Percentiles rank a stretch among this genome's conserved stretches.
These are phyloP conservation scores for Jimgerdemannia flammicorona DNA, from an alignment of 192 early-diverging fungal species.

Conservation along the genomic window DNA sequence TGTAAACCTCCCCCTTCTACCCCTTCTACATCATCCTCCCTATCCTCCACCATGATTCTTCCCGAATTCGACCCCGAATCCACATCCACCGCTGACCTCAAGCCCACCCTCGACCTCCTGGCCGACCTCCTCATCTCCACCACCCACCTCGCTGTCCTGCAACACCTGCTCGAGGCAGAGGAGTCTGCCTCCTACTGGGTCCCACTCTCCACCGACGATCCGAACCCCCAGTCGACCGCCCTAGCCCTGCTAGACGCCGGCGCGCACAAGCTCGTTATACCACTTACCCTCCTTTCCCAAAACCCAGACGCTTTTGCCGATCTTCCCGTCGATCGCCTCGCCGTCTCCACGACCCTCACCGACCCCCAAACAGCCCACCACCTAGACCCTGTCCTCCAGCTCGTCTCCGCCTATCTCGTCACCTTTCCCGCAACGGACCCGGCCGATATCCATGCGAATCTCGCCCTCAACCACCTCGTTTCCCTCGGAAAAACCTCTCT, in stretches of 20 bases:
- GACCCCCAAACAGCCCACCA: conserved; percentile 13
- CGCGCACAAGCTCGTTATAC: conserved; percentile 40
- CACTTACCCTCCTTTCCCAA: conserved; percentile 20
- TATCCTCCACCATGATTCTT: neutral
- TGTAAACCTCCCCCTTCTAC: neutral
- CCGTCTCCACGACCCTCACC: conserved; percentile 14
- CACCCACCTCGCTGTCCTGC: conserved; percentile 20
- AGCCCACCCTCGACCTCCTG: neutral
- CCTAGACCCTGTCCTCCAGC: conserved; percentile 9
- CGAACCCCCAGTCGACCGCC: conserved; percentile 11
- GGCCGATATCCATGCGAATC: conserved; percentile 7
- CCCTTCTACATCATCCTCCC: too few relatives aligned
- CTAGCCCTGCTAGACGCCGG: conserved; percentile 43
- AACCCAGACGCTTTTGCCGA: conserved; percentile 24
- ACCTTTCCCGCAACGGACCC: conserved; percentile 15
- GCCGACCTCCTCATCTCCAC: conserved; percentile 23
- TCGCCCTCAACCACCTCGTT: conserved; percentile 19
- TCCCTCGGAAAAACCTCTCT: conserved; percentile 24
- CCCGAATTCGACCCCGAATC: neutral
- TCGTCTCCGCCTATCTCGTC: conserved; percentile 28
- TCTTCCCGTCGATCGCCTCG: conserved; percentile 41
- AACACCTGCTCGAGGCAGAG: conserved; percentile 25
- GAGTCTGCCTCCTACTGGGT: conserved; percentile 39
- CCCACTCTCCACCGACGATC: conserved; percentile 28
- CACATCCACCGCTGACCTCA: neutral